A percentile compares a stretch with the other conserved stretches of the same genome.
Evolutionary conservation across 441 rosid genomes (phyloP).

Genomic region (Corymbia calophylla): DNA sequence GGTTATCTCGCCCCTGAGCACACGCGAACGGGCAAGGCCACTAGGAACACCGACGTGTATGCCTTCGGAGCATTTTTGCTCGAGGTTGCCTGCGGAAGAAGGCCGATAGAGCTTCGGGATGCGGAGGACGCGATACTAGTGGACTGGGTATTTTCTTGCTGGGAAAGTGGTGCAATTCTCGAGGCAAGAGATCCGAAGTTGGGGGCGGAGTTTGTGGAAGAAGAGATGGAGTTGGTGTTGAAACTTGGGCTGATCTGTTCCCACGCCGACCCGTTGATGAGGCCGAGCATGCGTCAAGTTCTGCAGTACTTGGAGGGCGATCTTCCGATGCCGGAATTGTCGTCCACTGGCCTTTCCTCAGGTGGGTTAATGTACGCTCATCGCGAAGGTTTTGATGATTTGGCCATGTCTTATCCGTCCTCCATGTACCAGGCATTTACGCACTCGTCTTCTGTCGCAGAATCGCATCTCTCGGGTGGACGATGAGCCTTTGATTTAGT

Average conservation of each 20-base stretch:
- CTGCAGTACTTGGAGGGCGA: not conserved
- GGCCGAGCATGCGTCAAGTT: not conserved
- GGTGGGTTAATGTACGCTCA: not conserved
- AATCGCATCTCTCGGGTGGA: not conserved
- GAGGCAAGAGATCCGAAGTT: constrained; percentile 38
- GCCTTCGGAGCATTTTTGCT: constrained; percentile 44
- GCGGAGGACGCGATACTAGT: constrained; percentile 21
- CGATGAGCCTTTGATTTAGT: not conserved
- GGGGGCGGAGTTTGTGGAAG: constrained; percentile 22
- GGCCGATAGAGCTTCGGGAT: constrained; percentile 31
- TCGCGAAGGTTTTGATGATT: not conserved
- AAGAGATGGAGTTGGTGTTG: constrained; percentile 50
- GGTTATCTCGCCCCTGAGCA: not conserved
- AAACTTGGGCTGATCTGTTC: constrained; percentile 49
- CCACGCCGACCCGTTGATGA: constrained; percentile 14
- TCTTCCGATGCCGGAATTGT: not conserved
- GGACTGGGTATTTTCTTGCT: constrained; percentile 42
- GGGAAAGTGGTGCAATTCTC: constrained; percentile 28
- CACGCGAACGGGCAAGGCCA: not conserved
- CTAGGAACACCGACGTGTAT: not conserved
- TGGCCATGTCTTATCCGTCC: not conserved
- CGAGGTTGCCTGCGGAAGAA: constrained; percentile 60
- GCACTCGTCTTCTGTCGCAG: not conserved
- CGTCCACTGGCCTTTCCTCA: not conserved
- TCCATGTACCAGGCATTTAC: not conserved